A percentile compares a stretch with the other conserved stretches of the same genome.
Conservation (phyloP, 352 stramenopile genomes). For the Blastocystis hominis region DNA sequence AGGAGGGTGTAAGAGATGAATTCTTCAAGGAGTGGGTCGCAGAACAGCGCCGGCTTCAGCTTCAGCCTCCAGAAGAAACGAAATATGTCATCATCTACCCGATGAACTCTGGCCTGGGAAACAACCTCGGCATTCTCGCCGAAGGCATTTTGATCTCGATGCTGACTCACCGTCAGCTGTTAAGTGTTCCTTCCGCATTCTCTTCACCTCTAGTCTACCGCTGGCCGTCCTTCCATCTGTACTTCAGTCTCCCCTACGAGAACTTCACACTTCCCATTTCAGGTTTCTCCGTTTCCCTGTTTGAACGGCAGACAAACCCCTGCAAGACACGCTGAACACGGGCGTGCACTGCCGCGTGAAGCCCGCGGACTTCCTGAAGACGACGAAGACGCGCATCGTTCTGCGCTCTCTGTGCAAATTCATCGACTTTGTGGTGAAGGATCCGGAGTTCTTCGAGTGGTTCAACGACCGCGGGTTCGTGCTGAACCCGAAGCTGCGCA, state of each 20-base stretch:
- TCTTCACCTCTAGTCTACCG: background rate
- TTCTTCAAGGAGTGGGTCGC: conserved; percentile 18
- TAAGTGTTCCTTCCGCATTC: background rate
- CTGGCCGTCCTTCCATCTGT: background rate
- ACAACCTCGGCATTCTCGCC: conserved; percentile 4
- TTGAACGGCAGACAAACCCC: background rate
- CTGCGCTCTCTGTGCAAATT: conserved; percentile 13
- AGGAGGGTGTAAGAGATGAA: background rate
- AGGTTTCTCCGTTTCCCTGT: background rate
- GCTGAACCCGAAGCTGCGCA: conserved; percentile 9
- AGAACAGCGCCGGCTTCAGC: background rate
- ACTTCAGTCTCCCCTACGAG: background rate
- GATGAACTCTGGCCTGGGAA: background rate
- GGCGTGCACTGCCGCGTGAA: background rate
- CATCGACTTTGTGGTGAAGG: background rate
- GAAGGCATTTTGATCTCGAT: conserved; percentile 40
- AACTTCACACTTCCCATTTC: background rate
- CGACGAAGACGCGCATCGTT: background rate
- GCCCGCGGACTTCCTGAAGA: background rate
- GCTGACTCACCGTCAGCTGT: conserved; percentile 34
- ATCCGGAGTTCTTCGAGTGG: background rate
- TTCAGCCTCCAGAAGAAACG: background rate
- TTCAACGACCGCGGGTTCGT: conserved; percentile 8
- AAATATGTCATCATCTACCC: conserved; percentile 13
- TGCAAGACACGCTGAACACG: background rate